Base-by-base conservation (phyloP, 345 rosid genomes). In the Citrus maxima region DNA sequence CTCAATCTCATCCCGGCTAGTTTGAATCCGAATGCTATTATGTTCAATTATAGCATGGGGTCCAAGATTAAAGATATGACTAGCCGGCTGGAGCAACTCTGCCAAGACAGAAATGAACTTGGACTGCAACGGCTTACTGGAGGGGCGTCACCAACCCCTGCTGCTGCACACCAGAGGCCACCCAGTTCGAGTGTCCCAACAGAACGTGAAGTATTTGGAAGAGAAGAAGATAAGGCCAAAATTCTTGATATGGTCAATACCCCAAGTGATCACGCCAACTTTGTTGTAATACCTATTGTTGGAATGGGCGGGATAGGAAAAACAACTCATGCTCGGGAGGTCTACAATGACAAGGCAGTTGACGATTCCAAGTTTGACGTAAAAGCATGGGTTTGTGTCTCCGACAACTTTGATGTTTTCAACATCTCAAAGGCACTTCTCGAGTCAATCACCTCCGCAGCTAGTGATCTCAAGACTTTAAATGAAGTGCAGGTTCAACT, bases 341-440 rank as follows among this genome's bases (percentile, higher is more conserved):
- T 73, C 2, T 58, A 58, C 64, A 35, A 59, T 16, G 34, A 58
- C 30, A 34, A 34, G 67, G 12, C 5, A 0, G 13, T 34, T 13
- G 32, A 25, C 4, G 55, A 7, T 12, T 59, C 38, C 49, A 3
- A 68, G 32, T 68, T 68, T 28, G n/a, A 73, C 7, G 5, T 27
- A 60, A 73, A 37, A 73, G 67, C 35, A 3, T 73, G 77, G 77
- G 35, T 60, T 4, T 73, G 67, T 24, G 35, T 73, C 4, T 73
- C 77, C 6, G 54, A 71, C 0, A 4, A 1, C 40, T 73, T 73
- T 37, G 34, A 73, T 37, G 75, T 34, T 34, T 34, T 5, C 1
- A 0, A 0, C 37, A 5, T 34, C 37, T 34, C 37, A 34, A 34
- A 34, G 37, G 37, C 37, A 5, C 37, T 34, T 34, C 37, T 34